Base-by-base conservation (phyloP, 306 rosid species). In the Citrullus mucosospermus region DNA sequence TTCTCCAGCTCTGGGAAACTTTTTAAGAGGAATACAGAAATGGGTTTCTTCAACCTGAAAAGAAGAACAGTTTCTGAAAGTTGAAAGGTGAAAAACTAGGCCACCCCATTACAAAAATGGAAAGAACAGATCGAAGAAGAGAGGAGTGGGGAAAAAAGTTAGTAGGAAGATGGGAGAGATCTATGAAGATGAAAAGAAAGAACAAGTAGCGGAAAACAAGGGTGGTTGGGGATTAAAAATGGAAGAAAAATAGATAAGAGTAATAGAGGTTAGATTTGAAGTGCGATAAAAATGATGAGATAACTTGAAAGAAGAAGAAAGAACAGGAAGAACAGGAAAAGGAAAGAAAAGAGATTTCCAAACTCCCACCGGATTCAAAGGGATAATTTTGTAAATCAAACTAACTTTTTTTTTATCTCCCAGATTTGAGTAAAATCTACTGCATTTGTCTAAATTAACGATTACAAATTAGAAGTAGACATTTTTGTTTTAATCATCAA, bases 101-200 rank as follows among this genome's bases (percentile, higher is more conserved):
- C 54, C 57, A 53, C 20, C 20, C 39, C 57, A 68, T 74, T 51
- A 74, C 2, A 73, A 34, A 30, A 30, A 43, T 48, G 20, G 20
- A 74, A 79, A 46, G 79, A 80, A 46, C 65, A 80, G 80, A 81
- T 80, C 55, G 80, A 28, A 59, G 55, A 60, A 2, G 17, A 22
- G n/a, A 44, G 28, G 28, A 70, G n/a, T 43, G 38, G 4, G 22
- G 7, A 57, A 70, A 6, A 13, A 46, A 43, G 78, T 73, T 30
- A 74, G 15, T 16, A 17, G 9, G 20, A 74, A 51, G 44, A 53
- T 17, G 4, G 17, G 9, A 53, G 14, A 74, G 62, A 74, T 74
- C 78, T 50, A 32, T 16, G 30, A 74, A 14, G 9, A 50, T 50
- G 41, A 30, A 51, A 71, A 8, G 17, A 74, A 25, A 51, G 62